Evolutionary conservation across 1,139 yeast genomes (phyloP).

Genomic region (Pichia sp.): DNA sequence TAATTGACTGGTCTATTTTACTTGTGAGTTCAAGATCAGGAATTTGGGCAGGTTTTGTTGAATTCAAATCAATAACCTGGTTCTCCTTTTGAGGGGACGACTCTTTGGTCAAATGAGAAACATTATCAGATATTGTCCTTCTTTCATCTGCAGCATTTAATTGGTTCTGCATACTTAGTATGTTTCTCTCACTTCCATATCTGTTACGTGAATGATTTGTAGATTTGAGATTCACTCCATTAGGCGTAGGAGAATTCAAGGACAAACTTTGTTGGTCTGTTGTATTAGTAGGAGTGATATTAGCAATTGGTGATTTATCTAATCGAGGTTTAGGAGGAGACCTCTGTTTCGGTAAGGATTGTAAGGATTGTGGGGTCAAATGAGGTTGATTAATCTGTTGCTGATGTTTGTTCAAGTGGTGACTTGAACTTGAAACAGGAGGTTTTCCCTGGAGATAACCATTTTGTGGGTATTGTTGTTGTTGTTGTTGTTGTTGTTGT

Average conservation of each 20-base stretch:
- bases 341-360: not conserved
- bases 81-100: not conserved
- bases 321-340: not conserved
- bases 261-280: no score
- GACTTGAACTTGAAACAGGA: not conserved
- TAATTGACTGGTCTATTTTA: no score
- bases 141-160: not conserved
- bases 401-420: slow-evolving; percentile 2
- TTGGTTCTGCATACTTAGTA: not conserved
- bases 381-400: not conserved
- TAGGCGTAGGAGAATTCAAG: no score
- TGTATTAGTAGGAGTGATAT: not conserved
- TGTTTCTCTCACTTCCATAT: slow-evolving; percentile 4
- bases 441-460: not conserved
- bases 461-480: slow-evolving; percentile 6
- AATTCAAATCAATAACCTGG: not conserved
- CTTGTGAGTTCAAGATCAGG: no score
- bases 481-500: slow-evolving; percentile 8
- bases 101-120: not conserved
- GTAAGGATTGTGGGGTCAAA: not conserved
- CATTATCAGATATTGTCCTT: not conserved
- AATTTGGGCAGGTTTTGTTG: no score
- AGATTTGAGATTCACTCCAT: not conserved
- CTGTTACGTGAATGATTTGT: slow-evolving; percentile 4
- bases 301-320: not conserved